Conservation (phyloP, 441 rosid genomes). For the Pelargonium cotyledonis region DNA sequence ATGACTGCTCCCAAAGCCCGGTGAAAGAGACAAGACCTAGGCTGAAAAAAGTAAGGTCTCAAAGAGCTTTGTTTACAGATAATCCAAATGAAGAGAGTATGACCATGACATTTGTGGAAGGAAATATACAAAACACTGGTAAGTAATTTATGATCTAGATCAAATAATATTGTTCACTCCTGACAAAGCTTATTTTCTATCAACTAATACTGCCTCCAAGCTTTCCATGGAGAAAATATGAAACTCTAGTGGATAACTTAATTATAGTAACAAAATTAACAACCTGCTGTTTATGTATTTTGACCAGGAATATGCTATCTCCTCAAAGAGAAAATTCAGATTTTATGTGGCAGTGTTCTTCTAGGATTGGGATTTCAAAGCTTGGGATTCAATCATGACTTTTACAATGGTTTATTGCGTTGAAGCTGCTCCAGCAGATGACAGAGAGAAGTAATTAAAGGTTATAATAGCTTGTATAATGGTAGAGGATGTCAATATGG, state of each 20-base stretch:
- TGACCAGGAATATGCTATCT: constrained; percentile 40
- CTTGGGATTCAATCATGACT: constrained; percentile 55
- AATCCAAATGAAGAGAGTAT: constrained; percentile 21
- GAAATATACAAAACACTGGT: constrained; percentile 34
- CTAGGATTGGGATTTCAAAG: constrained; percentile 53
- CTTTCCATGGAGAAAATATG: constrained; percentile 3
- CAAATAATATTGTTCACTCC: constrained; percentile 8
- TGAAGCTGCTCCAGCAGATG: constrained; percentile 26
- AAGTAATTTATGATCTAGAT: constrained; percentile 18
- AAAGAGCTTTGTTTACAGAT: constrained; percentile 30
- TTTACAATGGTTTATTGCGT: constrained; percentile 55
- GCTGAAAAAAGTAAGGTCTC: constrained; percentile 28
- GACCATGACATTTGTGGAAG: constrained; percentile 25
- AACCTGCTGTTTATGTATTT: constrained; percentile 21
- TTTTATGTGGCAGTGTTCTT: constrained; percentile 36
- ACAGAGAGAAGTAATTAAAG: constrained; percentile 12
- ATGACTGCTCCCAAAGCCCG: constrained; percentile 19
- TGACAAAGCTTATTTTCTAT: constrained; percentile 14
- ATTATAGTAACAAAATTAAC: constrained; percentile 2
- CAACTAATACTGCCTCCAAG: constrained; percentile 4
- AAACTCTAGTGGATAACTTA: constrained; percentile 6
- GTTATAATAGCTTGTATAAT: constrained; percentile 1
- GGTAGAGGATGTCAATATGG: constrained; percentile 5
- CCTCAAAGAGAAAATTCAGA: constrained; percentile 37
- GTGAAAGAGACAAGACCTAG: constrained; percentile 18